These are phyloP conservation scores for Cornus suecica DNA, from an alignment of 148 eudicot genomes.

Conservation along the genomic window DNA sequence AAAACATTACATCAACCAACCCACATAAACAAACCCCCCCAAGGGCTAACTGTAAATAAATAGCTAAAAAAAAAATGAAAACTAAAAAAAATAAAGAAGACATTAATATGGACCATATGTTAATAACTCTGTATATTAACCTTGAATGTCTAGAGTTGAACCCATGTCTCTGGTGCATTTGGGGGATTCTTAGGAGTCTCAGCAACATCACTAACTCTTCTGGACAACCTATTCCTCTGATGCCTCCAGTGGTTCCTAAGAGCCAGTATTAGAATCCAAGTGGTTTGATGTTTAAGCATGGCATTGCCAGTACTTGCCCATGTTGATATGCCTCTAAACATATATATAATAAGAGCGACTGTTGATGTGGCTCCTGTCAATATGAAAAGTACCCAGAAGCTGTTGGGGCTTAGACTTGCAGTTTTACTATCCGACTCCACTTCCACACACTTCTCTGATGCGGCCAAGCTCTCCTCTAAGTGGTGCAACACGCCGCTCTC, in stretches of 20 bases:
- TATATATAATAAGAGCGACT: constrained; percentile 12
- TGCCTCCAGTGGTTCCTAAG: background rate
- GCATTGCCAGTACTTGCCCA: background rate
- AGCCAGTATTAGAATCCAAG: background rate
- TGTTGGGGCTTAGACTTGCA: constrained; percentile 20
- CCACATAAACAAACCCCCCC: no score
- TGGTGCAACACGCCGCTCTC: constrained; percentile 13
- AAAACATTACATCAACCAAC: no score
- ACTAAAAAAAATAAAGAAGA: no score
- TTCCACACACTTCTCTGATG: constrained; percentile 22
- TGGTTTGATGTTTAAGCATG: background rate
- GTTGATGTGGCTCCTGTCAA: constrained; percentile 23
- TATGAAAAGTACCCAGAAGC: constrained; percentile 24
- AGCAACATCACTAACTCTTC: constrained; percentile 12
- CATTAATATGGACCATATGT: no score
- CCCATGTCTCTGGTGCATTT: background rate
- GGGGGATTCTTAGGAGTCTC: background rate
- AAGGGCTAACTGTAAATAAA: no score
- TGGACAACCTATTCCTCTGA: constrained; percentile 1
- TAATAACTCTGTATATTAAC: no score
- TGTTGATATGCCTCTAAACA: background rate
- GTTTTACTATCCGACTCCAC: constrained; percentile 8
- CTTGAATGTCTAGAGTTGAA: background rate
- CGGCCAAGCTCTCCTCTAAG: constrained; percentile 9
- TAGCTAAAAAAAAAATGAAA: no score